phyloP scores from a whole-genome alignment of 2,329 filamentous ascomycete genomes.

The Ophiocordyceps australis region DNA sequence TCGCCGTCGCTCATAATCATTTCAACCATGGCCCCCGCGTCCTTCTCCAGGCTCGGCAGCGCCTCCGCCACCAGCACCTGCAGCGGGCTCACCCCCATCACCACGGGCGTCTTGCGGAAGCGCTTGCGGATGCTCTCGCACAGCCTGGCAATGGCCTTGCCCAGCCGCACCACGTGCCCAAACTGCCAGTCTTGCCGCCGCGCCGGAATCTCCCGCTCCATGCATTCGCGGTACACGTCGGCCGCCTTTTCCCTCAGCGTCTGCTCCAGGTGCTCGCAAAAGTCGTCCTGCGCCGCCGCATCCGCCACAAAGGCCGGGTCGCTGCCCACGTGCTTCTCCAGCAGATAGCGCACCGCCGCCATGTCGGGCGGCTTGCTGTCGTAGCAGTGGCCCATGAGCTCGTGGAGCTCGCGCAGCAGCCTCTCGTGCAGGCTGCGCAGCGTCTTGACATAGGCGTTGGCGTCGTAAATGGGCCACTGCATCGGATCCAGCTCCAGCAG shows the following conservation, averaged over 20 bases:
- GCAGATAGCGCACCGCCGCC: slow-evolving; percentile 58
- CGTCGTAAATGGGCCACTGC: slow-evolving; percentile 52
- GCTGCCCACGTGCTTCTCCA: slow-evolving; percentile 65
- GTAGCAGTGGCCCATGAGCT: slow-evolving; percentile 75
- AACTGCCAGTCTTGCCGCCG: slow-evolving; percentile 78
- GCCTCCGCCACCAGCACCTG: slow-evolving; percentile 66
- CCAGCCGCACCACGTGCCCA: slow-evolving; percentile 74
- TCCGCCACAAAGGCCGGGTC: slow-evolving; percentile 61
- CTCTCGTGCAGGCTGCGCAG: slow-evolving; percentile 62
- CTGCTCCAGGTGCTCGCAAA: slow-evolving; percentile 51
- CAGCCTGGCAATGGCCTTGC: slow-evolving; percentile 68
- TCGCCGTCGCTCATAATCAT: slow-evolving; percentile 63
- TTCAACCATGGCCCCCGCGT: slow-evolving; percentile 69
- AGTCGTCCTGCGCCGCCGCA: slow-evolving; percentile 52
- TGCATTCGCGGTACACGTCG: slow-evolving; percentile 61
- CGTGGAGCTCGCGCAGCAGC: slow-evolving; percentile 71
- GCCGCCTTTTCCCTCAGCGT: slow-evolving; percentile 57
- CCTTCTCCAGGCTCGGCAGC: slow-evolving; percentile 78
- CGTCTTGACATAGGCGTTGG: slow-evolving; percentile 53
- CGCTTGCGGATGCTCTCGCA: slow-evolving; percentile 83
- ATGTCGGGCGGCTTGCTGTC: slow-evolving; percentile 73
- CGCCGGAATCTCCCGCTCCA: slow-evolving; percentile 65
- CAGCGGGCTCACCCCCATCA: slow-evolving; percentile 54
- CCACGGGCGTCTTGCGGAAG: slow-evolving; percentile 71
- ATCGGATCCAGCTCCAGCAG: slow-evolving; percentile 37